Evolutionary conservation across 208 protist species (phyloP).

Genomic region (Leishmania tropica): DNA sequence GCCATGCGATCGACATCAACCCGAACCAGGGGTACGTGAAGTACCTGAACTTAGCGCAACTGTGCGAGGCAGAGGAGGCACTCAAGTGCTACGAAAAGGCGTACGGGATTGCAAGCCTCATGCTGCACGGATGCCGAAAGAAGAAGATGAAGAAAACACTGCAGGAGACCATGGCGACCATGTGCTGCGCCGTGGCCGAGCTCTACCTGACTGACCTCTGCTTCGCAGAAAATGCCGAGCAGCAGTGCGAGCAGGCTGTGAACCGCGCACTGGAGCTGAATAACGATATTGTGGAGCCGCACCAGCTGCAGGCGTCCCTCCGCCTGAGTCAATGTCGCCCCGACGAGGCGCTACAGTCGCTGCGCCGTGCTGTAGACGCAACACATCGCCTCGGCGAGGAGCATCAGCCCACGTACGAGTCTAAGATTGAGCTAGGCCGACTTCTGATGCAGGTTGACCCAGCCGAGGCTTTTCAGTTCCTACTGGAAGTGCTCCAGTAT

Average conservation of each 20-base stretch:
- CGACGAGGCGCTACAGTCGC: constrained; percentile 61
- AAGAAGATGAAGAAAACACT: constrained; percentile 57
- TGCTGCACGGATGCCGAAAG: constrained; percentile 57
- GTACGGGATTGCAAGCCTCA: constrained; percentile 61
- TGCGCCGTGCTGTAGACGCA: constrained; percentile 77
- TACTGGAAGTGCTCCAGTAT: constrained; percentile 88
- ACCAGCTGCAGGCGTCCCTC: constrained; percentile 84
- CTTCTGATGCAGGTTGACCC: constrained; percentile 89
- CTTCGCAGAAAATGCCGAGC: constrained; percentile 81
- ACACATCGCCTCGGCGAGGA: constrained; percentile 85
- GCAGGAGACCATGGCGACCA: constrained; percentile 76
- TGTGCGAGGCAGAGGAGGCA: constrained; percentile 76
- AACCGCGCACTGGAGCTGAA: constrained; percentile 50
- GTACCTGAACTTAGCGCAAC: constrained; percentile 92
- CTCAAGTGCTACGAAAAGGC: constrained; percentile 85
- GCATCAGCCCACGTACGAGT: constrained; percentile 91
- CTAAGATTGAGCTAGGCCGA: constrained; percentile 89
- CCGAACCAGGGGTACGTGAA: constrained; percentile 86
- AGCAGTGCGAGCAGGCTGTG: constrained; percentile 77
- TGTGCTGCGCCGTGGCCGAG: constrained; percentile 90
- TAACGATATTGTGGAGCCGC: constrained; percentile 71
- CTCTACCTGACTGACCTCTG: constrained; percentile 92
- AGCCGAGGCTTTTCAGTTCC: constrained; percentile 74
- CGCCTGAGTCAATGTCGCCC: constrained; percentile 79
- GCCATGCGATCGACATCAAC: constrained; percentile 84